Base-by-base conservation (phyloP, 1,139 yeast species). In the Geotrichum restrictum region DNA sequence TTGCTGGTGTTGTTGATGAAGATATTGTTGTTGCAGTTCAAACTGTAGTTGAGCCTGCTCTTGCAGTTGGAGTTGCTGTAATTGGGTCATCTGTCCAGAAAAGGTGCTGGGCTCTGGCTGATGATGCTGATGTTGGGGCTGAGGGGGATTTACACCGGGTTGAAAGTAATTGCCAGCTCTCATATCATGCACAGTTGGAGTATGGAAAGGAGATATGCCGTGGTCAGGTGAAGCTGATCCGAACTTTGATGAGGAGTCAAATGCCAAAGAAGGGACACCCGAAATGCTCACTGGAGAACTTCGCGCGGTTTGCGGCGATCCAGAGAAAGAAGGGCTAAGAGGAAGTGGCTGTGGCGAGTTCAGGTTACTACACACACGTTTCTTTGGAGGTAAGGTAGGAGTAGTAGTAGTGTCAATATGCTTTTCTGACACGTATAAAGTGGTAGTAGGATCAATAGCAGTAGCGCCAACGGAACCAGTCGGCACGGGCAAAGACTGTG, bases 241-340 rank as follows among this genome's bases (percentile, higher is more conserved):
- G 19, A 16, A 16, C 37, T 14, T 42, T n/a, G 44, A 7, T 3
- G 39, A 21, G 10, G 21, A 24, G 22, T 45, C 41, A 14, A 22
- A 29, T 5, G 32, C 7, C 3, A 19, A 14, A 3, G 50, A 22
- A 33, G 41, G 2, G 2, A 31, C n/a, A 7, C 36, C 41, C 3
- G 45, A 33, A n/a, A 18, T 19, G 27, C 45, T 40, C 19, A 11
- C 40, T 6, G 50, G 50, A 14, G 50, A 40, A 22, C 40, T 40
- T 32, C 22, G 40, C 24, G 11, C 14, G 8, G 50, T 48, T 10
- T 34, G 22, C 33, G 45, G 50, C 5, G 50, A 40, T 2, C 13
- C 29, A 14, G 37, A n/a, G 14, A 32, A n/a, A 24, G 50, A 48
- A 31, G 45, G 45, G 13, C 45, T 48, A 1, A 18, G 19, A 3